phyloP scores from a whole-genome alignment of 495 filamentous ascomycete species.

The Articulospora tetracladia region DNA sequence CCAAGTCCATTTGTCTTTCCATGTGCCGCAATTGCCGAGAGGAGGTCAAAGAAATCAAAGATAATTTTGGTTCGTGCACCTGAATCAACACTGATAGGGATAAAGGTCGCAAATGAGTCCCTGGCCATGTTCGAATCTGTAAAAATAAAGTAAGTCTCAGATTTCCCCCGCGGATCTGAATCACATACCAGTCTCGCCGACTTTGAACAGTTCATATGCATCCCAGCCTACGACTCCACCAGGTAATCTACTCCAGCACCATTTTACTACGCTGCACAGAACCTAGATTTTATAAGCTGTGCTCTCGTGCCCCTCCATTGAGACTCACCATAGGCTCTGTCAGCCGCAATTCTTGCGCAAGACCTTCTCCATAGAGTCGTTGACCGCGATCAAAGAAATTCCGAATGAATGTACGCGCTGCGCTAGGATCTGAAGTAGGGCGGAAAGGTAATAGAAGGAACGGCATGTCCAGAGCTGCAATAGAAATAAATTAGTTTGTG shows the following conservation, averaged over 20 bases:
- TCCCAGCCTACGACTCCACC: slow-evolving; percentile 97
- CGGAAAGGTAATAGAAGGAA: slow-evolving; percentile 96
- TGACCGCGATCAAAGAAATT: slow-evolving; percentile 71
- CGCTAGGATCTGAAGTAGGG: slow-evolving; percentile 85
- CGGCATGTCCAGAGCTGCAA: slow-evolving; percentile 76
- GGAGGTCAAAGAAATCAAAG: slow-evolving; percentile 93
- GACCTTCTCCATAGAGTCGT: slow-evolving; percentile 57
- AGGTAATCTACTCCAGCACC: slow-evolving; percentile 94
- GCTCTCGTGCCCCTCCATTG: background rate
- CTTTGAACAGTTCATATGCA: slow-evolving; percentile 91
- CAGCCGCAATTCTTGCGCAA: slow-evolving; percentile 85
- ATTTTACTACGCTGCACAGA: slow-evolving; percentile 90
- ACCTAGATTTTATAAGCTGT: slow-evolving; percentile 51
- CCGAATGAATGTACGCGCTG: slow-evolving; percentile 85
- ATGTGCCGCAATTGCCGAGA: slow-evolving; percentile 74
- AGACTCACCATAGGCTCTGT: slow-evolving; percentile 83
- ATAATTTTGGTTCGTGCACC: slow-evolving; percentile 84
- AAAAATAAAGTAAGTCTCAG: background rate
- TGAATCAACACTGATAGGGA: slow-evolving; percentile 89
- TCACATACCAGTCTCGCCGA: slow-evolving; percentile 81
- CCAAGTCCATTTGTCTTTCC: slow-evolving; percentile 92
- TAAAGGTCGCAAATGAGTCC: slow-evolving; percentile 93
- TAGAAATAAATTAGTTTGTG: slow-evolving; percentile 31
- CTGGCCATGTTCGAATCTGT: slow-evolving; percentile 88
- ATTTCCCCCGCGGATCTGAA: background rate